phyloP scores from a whole-genome alignment of 2,329 filamentous ascomycete genomes.

The Harringtonia aguacate region DNA sequence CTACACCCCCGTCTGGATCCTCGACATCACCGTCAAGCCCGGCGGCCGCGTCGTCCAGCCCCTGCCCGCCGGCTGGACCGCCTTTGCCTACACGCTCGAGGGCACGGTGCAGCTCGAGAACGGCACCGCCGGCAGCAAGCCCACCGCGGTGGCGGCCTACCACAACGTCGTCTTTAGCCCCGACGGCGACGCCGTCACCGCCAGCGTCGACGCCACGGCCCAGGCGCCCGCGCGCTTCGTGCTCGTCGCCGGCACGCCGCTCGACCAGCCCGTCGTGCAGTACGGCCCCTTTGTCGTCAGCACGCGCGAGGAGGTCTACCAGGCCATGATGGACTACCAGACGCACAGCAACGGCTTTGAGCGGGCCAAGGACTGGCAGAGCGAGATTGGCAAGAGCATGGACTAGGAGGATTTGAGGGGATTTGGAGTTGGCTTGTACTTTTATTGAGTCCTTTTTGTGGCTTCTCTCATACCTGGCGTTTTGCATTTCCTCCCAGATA shows the following conservation, averaged over 20 bases:
- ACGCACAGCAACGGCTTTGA: slow-evolving; percentile 69
- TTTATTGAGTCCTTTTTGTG: no score
- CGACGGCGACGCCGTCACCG: slow-evolving; percentile 64
- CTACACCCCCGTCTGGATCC: slow-evolving; percentile 90
- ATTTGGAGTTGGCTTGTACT: no score
- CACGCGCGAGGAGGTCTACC: slow-evolving; percentile 59
- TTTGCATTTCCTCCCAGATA: no score
- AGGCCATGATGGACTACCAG: slow-evolving; percentile 69
- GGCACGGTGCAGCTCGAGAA: slow-evolving; percentile 57
- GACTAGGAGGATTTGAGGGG: no score
- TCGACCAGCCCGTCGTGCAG: slow-evolving; percentile 72
- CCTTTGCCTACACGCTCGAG: slow-evolving; percentile 77
- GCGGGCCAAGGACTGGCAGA: slow-evolving; percentile 66
- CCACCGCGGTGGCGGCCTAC: slow-evolving; percentile 50
- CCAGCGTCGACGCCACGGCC: slow-evolving; percentile 56
- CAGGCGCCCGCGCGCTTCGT: slow-evolving; percentile 50
- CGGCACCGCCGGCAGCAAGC: slow-evolving; percentile 30
- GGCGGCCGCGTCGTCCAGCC: slow-evolving; percentile 68
- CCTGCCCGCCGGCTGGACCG: slow-evolving; percentile 74
- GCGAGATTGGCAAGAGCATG: slow-evolving; percentile 79
- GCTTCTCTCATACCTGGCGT: no score
- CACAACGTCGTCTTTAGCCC: slow-evolving; percentile 86
- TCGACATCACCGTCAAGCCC: slow-evolving; percentile 72
- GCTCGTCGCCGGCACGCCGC: slow-evolving; percentile 66
- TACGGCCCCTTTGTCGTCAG: slow-evolving; percentile 79